These are phyloP conservation scores for Chytriomyces sp. DNA, from an alignment of 192 early-diverging fungal species.

Conservation along the genomic window DNA sequence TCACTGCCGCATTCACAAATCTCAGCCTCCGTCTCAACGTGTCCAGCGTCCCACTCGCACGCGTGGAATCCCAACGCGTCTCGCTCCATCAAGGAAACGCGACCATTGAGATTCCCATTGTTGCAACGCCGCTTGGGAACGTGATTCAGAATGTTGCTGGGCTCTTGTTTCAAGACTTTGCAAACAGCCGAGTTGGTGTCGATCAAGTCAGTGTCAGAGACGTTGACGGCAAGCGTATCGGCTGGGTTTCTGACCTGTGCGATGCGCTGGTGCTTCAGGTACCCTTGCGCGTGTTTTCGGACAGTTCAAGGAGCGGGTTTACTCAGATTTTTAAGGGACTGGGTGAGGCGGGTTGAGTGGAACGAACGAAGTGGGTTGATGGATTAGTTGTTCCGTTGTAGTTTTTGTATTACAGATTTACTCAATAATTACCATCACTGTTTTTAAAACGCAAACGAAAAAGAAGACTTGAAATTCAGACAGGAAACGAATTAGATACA, in stretches of 20 bases:
- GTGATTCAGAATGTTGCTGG: background rate
- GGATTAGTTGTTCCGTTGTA: background rate
- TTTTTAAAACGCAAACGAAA: too few species aligned
- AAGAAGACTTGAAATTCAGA: too few species aligned
- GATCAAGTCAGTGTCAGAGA: conserved; percentile 11
- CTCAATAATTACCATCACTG: too few species aligned
- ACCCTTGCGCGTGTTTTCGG: conserved; percentile 7
- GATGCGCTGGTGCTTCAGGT: conserved; percentile 1
- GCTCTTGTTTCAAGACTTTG: conserved; percentile 4
- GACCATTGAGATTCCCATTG: background rate
- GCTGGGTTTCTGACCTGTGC: conserved; percentile 13
- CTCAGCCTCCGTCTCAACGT: conserved; percentile 1
- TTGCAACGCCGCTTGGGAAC: background rate
- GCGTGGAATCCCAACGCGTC: background rate
- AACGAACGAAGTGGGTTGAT: background rate
- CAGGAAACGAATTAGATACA: too few species aligned
- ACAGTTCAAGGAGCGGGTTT: background rate
- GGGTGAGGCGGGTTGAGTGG: background rate
- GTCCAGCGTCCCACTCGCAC: background rate
- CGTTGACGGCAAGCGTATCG: background rate
- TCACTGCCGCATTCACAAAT: background rate
- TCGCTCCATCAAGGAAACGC: background rate
- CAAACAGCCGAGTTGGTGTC: background rate
- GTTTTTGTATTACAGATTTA: too few species aligned
- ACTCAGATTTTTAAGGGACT: background rate